These are phyloP conservation scores for Globisporangium yorkense DNA, from an alignment of 352 stramenopile genomes.

Conservation along the genomic window DNA sequence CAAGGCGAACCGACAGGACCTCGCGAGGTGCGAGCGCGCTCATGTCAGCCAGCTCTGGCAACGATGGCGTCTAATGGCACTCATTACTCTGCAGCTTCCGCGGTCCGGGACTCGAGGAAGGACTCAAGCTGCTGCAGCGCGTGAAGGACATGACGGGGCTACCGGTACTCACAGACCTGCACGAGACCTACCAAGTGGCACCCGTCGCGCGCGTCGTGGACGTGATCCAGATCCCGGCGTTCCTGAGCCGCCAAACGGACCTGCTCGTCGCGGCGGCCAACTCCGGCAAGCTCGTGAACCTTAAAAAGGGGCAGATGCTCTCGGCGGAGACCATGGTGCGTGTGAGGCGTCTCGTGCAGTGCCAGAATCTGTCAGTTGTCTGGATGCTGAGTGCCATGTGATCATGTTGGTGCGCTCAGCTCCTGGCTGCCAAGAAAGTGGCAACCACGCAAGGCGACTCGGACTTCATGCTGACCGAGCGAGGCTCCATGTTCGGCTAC, in stretches of 20 bases:
- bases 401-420: slow-evolving; percentile 16
- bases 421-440: slow-evolving; percentile 73
- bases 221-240: slow-evolving; percentile 85
- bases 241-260: slow-evolving; percentile 87
- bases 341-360: background rate
- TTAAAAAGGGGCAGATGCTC: slow-evolving; percentile 89
- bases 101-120: slow-evolving; percentile 61
- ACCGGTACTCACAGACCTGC: slow-evolving; percentile 79
- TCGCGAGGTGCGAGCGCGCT: slow-evolving; percentile 29
- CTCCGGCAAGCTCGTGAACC: slow-evolving; percentile 74
- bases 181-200: slow-evolving; percentile 79
- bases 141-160: slow-evolving; percentile 71
- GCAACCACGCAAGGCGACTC: slow-evolving; percentile 45
- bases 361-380: background rate
- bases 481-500: slow-evolving; percentile 86
- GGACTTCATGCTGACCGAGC: slow-evolving; percentile 84
- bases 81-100: slow-evolving; percentile 39
- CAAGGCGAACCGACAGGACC: slow-evolving; percentile 85
- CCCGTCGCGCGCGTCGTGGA: slow-evolving; percentile 65
- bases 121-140: slow-evolving; percentile 65
- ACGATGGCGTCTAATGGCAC: background rate
- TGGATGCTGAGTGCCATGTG: background rate
- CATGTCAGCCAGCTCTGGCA: no score
- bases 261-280: slow-evolving; percentile 71
- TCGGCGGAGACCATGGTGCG: slow-evolving; percentile 72